Evolutionary conservation across 768 basidiomycete genomes (phyloP).

Genomic region (Tulasnella sp.): DNA sequence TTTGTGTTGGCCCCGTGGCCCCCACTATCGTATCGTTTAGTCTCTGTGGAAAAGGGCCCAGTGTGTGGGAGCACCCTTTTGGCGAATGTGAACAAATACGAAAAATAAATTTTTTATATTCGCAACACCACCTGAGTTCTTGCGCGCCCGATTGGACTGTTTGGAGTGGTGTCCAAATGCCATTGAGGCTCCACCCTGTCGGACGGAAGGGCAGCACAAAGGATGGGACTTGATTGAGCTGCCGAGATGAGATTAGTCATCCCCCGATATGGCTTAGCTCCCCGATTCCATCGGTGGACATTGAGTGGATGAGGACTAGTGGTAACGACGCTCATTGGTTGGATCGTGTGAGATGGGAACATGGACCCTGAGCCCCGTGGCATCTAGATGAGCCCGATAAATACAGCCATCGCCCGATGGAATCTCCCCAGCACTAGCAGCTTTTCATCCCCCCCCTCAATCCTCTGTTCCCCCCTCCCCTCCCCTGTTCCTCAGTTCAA

Average conservation of each 20-base stretch:
- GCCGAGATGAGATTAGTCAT: conserved; percentile 17
- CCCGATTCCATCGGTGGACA: conserved; percentile 19
- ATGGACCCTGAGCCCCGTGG: conserved; percentile 8
- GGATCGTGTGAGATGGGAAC: conserved; percentile 15
- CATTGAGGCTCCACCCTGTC: conserved; percentile 10
- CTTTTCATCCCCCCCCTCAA: background rate
- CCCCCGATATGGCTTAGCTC: background rate
- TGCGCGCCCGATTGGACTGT: background rate
- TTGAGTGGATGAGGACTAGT: background rate
- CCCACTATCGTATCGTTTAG: background rate
- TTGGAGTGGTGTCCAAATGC: background rate
- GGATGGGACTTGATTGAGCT: conserved; percentile 19
- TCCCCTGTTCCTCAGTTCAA: background rate
- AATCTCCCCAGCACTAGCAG: conserved; percentile 19
- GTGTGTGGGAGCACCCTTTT: background rate
- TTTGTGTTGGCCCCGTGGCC: background rate
- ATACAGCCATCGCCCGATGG: conserved; percentile 30
- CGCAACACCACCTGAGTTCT: background rate
- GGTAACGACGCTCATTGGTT: background rate
- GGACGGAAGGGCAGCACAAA: background rate
- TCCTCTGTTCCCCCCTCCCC: background rate
- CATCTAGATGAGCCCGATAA: conserved; percentile 16
- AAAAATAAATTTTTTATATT: background rate
- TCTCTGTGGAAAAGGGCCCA: background rate
- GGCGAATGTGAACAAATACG: background rate